Evolutionary conservation across 129 eudicot species (phyloP).

Genomic region (Chrysanthemum makinoi): DNA sequence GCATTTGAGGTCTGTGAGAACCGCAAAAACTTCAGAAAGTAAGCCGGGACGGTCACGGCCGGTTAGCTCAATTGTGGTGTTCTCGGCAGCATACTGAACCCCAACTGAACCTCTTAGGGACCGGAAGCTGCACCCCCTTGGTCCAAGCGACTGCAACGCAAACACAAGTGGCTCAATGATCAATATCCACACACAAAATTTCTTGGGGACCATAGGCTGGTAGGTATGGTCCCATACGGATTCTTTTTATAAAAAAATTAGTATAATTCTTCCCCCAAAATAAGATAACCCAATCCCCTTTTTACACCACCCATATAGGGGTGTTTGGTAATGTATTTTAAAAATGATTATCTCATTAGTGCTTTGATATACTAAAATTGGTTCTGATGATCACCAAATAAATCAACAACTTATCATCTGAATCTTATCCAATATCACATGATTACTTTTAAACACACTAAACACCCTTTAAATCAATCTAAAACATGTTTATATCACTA

Average conservation of each 20-base stretch:
- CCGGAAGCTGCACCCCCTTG: slow-evolving; percentile 60
- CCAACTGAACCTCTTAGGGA: slow-evolving; percentile 65
- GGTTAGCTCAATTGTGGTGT: slow-evolving; percentile 66
- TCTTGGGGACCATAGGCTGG: no score
- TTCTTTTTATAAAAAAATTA: no score
- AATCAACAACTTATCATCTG: not conserved
- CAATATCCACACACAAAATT: not conserved
- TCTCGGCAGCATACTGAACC: slow-evolving; percentile 57
- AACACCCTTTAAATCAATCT: not conserved
- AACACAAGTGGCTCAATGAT: not conserved
- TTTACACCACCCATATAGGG: no score
- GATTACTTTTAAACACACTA: not conserved
- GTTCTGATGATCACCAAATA: no score
- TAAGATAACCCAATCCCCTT: no score
- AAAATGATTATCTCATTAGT: no score
- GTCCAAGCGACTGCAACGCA: slow-evolving; percentile 65
- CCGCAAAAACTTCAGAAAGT: slow-evolving; percentile 83
- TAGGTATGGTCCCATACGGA: no score
- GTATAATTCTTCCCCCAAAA: no score
- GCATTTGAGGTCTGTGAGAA: slow-evolving; percentile 72
- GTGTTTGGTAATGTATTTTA: no score
- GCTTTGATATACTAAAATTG: no score
- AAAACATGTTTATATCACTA: slow-evolving; percentile 18
- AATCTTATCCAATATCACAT: not conserved
- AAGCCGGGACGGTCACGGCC: slow-evolving; percentile 85